phyloP scores from a whole-genome alignment of 2,329 filamentous ascomycete species.

The Davidsoniella virescens region DNA sequence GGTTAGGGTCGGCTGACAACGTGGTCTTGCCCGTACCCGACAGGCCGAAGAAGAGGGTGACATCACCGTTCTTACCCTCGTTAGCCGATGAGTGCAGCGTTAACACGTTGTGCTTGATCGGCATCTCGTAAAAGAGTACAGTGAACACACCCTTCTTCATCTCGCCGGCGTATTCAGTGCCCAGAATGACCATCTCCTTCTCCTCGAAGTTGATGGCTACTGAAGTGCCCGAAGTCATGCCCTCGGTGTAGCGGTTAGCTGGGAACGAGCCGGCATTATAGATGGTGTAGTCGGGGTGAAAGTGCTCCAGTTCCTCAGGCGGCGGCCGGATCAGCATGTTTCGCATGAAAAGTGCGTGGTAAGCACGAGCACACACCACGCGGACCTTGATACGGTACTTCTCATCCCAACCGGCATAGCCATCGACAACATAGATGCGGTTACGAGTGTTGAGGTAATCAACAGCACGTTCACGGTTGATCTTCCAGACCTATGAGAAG shows the following conservation, averaged over 20 bases:
- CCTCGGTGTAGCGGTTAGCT: slow-evolving; percentile 91
- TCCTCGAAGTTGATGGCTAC: slow-evolving; percentile 98
- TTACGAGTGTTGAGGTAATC: slow-evolving; percentile 99
- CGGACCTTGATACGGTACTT: slow-evolving; percentile 95
- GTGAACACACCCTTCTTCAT: slow-evolving; percentile 99
- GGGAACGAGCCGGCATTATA: slow-evolving; percentile 99
- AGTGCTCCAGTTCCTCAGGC: slow-evolving; percentile 82
- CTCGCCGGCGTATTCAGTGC: slow-evolving; percentile 94
- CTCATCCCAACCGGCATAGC: slow-evolving; percentile 95
- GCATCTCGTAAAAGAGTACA: slow-evolving; percentile 99
- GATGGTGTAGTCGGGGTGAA: slow-evolving; percentile 98
- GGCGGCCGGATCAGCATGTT: slow-evolving; percentile 98
- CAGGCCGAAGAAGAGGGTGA: slow-evolving; percentile 97
- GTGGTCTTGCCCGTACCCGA: slow-evolving; percentile 99
- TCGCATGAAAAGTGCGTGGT: slow-evolving; percentile 99
- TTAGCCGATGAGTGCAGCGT: slow-evolving; percentile 98
- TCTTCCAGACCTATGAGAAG: slow-evolving; percentile 74
- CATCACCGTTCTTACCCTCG: slow-evolving; percentile 84
- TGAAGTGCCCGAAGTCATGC: slow-evolving; percentile 97
- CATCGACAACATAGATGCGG: slow-evolving; percentile 96
- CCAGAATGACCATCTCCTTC: slow-evolving; percentile 99
- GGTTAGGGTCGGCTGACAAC: slow-evolving; percentile 90
- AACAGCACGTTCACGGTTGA: slow-evolving; percentile 96
- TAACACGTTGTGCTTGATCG: slow-evolving; percentile 96
- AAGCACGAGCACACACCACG: slow-evolving; percentile 95